phyloP scores from a whole-genome alignment of 1,284 basidiomycete genomes.

The Gomphus bonarii region DNA sequence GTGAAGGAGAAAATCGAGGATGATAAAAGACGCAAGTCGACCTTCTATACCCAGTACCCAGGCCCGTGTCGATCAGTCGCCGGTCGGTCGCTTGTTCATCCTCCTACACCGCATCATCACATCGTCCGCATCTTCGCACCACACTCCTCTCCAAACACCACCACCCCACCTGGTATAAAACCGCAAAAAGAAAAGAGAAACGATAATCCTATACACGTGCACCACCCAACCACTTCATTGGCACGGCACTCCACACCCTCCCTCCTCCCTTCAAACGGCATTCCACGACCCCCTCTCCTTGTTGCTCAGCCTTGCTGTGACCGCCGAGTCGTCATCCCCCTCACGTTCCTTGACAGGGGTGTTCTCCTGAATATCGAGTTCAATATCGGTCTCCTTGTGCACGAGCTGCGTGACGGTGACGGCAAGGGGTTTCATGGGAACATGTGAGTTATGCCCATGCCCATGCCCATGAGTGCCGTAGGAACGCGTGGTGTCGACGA shows the following conservation, averaged over 20 bases:
- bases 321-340: neutral
- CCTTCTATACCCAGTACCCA: too few relatives aligned
- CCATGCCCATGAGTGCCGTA: neutral
- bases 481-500: constrained; percentile 2
- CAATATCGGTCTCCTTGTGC: constrained; percentile 1
- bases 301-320: neutral
- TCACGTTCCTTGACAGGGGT: constrained; percentile 5
- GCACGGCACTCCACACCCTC: neutral
- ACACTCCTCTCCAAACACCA: too few relatives aligned
- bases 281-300: constrained; percentile 1
- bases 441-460: neutral
- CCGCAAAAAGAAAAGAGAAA: neutral
- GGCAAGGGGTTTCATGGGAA: constrained; percentile 8
- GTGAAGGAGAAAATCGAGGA: too few relatives aligned
- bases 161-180: too few relatives aligned
- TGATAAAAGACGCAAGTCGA: too few relatives aligned
- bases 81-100: too few relatives aligned
- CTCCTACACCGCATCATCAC: too few relatives aligned
- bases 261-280: neutral
- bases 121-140: too few relatives aligned
- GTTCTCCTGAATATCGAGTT: neutral
- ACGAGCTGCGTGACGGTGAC: constrained; percentile 10
- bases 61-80: too few relatives aligned
- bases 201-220: neutral
- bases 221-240: neutral